Base-by-base conservation (phyloP, 2,329 filamentous ascomycete species). In the Apiospora marii region DNA sequence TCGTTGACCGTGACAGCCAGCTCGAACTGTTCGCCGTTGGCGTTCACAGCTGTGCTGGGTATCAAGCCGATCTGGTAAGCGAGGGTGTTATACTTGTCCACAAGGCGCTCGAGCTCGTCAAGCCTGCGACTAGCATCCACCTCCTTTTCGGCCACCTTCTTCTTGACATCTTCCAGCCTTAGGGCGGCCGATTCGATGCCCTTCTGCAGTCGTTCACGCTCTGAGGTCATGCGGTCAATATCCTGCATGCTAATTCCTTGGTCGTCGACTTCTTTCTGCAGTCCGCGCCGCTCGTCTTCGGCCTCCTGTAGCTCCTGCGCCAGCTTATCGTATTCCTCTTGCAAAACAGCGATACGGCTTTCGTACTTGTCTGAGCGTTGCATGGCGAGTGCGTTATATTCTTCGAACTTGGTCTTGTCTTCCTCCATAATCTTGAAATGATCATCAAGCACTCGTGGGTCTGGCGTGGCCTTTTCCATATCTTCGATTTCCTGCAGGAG, bases 161-260 rank as follows among this genome's bases (percentile, higher is more conserved):
- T 92, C 85, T 97, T 97, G 12, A 92, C 89, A 74, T 98, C 96
- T 72, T 98, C 95, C 0, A 98, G 87, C 70, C 94, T 89, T 71
- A 90, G 87, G 7, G 90, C 88, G 0, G 94, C 93, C 2, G 92
- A 89, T 77, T 98, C 94, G 64, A 98, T 92, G 58, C 92, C 93
- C 78, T 93, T 95, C 76, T 97, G 94, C n/a, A 99, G 88, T 67
- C 96, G 92, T 79, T 99, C 96, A 70, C 95, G 92, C 82, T 99
- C 96, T 48, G 94, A 92, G 77, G 95, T 98, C 96, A 99, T 98
- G 82, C 96, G 94, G 87, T 99, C 96, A 80, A 99, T 98, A 88
- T 99, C 96, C 84, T 96, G 93, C 84, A 98, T 97, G 79, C 95
- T 97, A 81, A 99, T 95, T 2, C 96, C 96, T 80, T 97, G 94